phyloP scores from a whole-genome alignment of 2,329 filamentous ascomycete species.

The Bertia moriformis region DNA sequence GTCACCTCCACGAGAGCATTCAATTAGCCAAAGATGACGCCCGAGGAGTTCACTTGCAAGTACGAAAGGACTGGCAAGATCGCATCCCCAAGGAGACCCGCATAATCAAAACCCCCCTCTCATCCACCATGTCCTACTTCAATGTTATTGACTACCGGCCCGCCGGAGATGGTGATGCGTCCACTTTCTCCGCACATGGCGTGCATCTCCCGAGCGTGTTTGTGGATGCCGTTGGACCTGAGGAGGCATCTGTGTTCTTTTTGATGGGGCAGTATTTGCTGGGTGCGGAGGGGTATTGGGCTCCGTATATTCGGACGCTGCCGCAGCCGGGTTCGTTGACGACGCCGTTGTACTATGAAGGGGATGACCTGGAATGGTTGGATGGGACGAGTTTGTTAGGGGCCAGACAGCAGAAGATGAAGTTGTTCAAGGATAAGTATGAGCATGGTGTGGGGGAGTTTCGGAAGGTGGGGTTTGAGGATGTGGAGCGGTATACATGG shows the following conservation, averaged over 20 bases:
- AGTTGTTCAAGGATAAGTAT: conserved; percentile 3
- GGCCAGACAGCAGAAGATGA: conserved; percentile 8
- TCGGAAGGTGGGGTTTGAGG: conserved; percentile 11
- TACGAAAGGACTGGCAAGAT: conserved; percentile 10
- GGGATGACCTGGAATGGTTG: conserved; percentile 14
- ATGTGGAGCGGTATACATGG: neutral
- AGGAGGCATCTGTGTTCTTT: neutral
- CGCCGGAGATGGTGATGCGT: neutral
- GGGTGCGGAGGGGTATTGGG: neutral
- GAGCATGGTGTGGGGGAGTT: conserved; percentile 3
- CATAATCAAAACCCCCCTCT: conserved; percentile 17
- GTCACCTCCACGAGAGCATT: conserved; percentile 14
- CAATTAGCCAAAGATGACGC: conserved; percentile 15
- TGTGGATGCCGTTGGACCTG: neutral
- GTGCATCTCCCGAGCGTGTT: neutral
- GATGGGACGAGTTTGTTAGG: conserved; percentile 17
- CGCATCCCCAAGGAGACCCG: conserved; percentile 13
- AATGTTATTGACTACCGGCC: conserved; percentile 13
- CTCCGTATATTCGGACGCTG: neutral
- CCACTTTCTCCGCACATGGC: neutral
- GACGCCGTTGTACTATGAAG: neutral
- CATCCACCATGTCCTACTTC: conserved; percentile 19
- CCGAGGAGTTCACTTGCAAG: conserved; percentile 18
- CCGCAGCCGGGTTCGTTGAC: neutral
- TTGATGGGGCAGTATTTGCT: neutral